Evolutionary conservation across 305 asterid species (phyloP), one percentile per base, ranked within the genome.

Genomic region (Rubia peregrina): DNA sequence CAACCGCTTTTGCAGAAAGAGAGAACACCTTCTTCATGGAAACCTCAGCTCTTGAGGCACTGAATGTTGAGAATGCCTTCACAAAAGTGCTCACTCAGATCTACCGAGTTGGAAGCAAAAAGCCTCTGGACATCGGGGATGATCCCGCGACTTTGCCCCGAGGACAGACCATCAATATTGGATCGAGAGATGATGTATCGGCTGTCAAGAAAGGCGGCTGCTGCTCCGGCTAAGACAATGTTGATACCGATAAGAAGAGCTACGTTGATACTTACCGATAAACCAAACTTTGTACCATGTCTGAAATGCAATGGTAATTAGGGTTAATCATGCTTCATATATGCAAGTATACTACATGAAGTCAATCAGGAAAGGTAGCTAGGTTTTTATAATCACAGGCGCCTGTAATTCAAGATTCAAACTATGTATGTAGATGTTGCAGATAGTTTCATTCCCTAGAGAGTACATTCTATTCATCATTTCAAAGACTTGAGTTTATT

Each of bases 131-230:
- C 72, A 78, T 87, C 14, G 90, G 92, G 36, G 94, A 90, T 2
- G 92, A 90, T 64, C 89, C 95, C 1, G 81, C 90, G 0, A 85
- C 88, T 49, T 53, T 84, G 74, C 91, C 92, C 1, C 85, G 77
- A 68, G 96, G 95, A 19, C 95, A 85, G 61, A 83, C 96, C 0
- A 85, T 90, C 21, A 80, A 84, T 67, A 85, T 88, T 13, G 96
- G 95, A 49, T 65, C 67, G 16, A 85, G 79, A 70, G 95, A 88
- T 4, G 89, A 90, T 56, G 92, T 88, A 21, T 89, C 92, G 13
- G 95, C 86, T 55, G 87, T 88, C 22, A 87, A 89, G 86, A 86
- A 73, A 72, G 75, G 73, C 3, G 90, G 96, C 2, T 88, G 96
- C 71, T 90, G 96, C 85, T 90, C 95, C 7, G 83, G 88, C 24